Evolutionary conservation across 345 rosid genomes (phyloP).

Genomic region (Syzygium grande): DNA sequence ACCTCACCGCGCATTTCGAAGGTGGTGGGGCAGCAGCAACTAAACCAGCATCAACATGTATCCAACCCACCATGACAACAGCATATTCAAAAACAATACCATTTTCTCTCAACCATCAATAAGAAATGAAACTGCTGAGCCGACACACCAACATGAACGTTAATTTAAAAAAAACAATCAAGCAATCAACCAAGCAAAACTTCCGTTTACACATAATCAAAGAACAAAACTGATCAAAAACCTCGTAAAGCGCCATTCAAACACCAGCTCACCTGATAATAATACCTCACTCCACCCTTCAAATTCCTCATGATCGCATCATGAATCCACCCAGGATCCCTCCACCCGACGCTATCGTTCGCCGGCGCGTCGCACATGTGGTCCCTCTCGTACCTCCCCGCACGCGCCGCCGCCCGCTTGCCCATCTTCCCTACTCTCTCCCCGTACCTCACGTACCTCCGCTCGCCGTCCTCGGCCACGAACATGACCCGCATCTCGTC

Average conservation of each 20-base stretch:
- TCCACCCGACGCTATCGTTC: slow-evolving; percentile 67
- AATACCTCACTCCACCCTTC: slow-evolving; percentile 54
- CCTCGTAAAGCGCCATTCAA: not conserved
- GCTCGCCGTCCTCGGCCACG: slow-evolving; percentile 50
- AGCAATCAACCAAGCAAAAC: not conserved
- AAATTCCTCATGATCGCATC: slow-evolving; percentile 53
- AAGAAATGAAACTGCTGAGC: not conserved
- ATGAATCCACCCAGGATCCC: slow-evolving; percentile 92
- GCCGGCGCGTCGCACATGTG: slow-evolving; percentile 87
- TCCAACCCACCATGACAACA: not conserved
- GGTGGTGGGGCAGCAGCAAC: not conserved
- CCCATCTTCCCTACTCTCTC: slow-evolving; percentile 32
- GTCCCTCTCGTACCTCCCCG: slow-evolving; percentile 62
- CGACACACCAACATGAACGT: not conserved
- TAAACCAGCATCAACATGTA: not conserved
- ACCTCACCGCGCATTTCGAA: not conserved
- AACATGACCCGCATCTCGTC: slow-evolving; percentile 92
- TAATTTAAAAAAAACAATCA: not conserved
- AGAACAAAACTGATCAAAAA: not conserved
- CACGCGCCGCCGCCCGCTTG: slow-evolving; percentile 31
- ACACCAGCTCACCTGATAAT: slow-evolving; percentile 46
- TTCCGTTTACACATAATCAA: not conserved
- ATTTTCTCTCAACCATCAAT: not conserved
- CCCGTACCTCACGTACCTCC: slow-evolving; percentile 62
- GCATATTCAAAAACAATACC: not conserved